These are phyloP conservation scores for Alternaria gansuensis DNA, from an alignment of 2,329 filamentous ascomycete species.

Conservation along the genomic window DNA sequence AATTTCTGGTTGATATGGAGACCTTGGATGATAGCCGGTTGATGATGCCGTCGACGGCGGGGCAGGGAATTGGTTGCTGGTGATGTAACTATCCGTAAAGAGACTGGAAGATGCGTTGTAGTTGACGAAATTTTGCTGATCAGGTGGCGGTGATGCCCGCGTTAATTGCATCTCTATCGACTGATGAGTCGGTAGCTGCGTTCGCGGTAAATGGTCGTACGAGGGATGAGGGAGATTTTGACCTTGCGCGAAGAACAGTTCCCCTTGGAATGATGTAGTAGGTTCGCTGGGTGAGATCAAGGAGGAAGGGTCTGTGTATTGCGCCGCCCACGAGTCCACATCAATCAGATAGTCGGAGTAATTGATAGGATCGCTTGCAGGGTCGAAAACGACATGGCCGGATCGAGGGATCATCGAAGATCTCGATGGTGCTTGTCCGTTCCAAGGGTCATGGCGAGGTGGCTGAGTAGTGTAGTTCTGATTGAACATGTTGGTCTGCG, in stretches of 20 bases:
- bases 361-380: slow-evolving; percentile 38
- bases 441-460: slow-evolving; percentile 47
- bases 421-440: slow-evolving; percentile 39
- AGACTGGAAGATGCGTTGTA: slow-evolving; percentile 37
- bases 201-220: slow-evolving; percentile 24
- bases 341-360: slow-evolving; percentile 34
- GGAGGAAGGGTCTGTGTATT: slow-evolving; percentile 40
- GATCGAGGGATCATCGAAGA: slow-evolving; percentile 41
- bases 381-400: slow-evolving; percentile 44
- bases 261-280: slow-evolving; percentile 35
- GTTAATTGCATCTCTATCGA: slow-evolving; percentile 38
- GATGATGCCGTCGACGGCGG: slow-evolving; percentile 38
- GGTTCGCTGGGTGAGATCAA: slow-evolving; percentile 45
- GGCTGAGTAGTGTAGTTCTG: slow-evolving; percentile 39
- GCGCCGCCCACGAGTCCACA: slow-evolving; percentile 38
- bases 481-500: slow-evolving; percentile 30
- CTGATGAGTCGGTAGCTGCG: slow-evolving; percentile 27
- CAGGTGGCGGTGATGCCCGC: slow-evolving; percentile 37
- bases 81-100: slow-evolving; percentile 40
- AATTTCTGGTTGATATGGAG: slow-evolving; percentile 32
- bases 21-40: slow-evolving; percentile 28
- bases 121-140: slow-evolving; percentile 40
- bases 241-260: slow-evolving; percentile 27
- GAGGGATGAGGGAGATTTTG: slow-evolving; percentile 28
- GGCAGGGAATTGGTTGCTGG: slow-evolving; percentile 26